Evolutionary conservation across 495 filamentous ascomycete genomes (phyloP), one percentile per base, ranked within the genome.

Genomic region (Hypoxylon fuscum): DNA sequence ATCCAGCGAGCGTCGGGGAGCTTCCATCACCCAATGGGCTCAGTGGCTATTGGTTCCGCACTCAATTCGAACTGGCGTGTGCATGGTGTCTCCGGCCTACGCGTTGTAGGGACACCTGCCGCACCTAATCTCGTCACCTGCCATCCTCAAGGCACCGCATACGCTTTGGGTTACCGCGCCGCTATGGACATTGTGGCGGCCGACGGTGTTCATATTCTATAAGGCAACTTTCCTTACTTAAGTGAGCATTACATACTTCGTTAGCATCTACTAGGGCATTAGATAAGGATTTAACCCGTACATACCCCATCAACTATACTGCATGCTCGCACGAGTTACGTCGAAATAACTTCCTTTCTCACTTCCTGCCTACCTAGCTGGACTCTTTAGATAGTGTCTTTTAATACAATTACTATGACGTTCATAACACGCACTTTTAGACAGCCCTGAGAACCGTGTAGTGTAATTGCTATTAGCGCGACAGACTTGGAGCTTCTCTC

Each of bases 11-110:
- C 21, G 17, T 32, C 51, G 8, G 8, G 20, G 7, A 22, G 14
- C 20, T 60, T 55, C 29, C 56, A 54, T 22, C 56, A 60, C 23
- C 56, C 56, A 17, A 54, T 52, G 35, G 64, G 64, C 11, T 67
- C 64, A 1, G 40, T 43, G 17, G 56, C 56, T 11, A 20, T 60
- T 3, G 51, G 56, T 1, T 56, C 4, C 29, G 56, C 37, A 14
- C 21, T 60, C 11, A 32, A 44, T 25, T 9, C 27, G 45, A 42
- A 60, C 37, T 60, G 56, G 49, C 32, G 56, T 0, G 23, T 60
- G 15, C 20, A 44, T 20, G 56, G 56, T 1, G 12, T 54, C 17
- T 17, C n/a, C 1, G 51, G 56, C 14, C 29, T 60, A 8, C 56
- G 56, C 21, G 56, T 60, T 12, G 49, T 60, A 11, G 56, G 38